These are phyloP conservation scores for Colletotrichum australisinense DNA, from an alignment of 2,329 filamentous ascomycete species.

Conservation along the genomic window DNA sequence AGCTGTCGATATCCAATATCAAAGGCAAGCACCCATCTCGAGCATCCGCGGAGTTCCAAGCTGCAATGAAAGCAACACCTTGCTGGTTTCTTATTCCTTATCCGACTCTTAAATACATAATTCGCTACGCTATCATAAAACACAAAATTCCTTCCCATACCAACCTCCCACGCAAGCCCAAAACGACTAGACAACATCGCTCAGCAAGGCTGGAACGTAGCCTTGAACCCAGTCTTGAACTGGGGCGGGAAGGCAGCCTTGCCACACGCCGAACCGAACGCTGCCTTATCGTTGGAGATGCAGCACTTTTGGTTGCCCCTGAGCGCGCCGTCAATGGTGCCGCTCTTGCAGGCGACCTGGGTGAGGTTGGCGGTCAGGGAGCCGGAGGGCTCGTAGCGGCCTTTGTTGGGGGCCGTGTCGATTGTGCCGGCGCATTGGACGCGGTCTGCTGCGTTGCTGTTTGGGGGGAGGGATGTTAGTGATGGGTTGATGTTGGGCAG, in stretches of 20 bases:
- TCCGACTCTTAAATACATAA: background rate
- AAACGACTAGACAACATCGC: too few relatives aligned
- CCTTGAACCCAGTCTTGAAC: background rate
- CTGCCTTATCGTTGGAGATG: background rate
- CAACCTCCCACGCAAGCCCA: background rate
- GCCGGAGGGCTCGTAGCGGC: background rate
- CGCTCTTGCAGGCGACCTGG: background rate
- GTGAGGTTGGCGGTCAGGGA: background rate
- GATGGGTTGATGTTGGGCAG: too few relatives aligned
- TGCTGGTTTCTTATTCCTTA: too few relatives aligned
- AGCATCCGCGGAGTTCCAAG: too few relatives aligned
- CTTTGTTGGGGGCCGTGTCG: background rate
- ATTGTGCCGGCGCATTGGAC: background rate
- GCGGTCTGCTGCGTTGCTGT: background rate
- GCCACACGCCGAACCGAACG: background rate
- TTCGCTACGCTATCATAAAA: background rate
- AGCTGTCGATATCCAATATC: too few relatives aligned
- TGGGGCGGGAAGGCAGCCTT: background rate
- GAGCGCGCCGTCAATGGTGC: background rate
- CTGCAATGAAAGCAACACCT: too few relatives aligned
- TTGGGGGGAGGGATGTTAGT: too few relatives aligned
- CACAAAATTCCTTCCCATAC: background rate
- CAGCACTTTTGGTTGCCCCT: background rate
- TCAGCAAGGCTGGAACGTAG: background rate
- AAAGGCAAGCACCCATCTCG: too few relatives aligned